Conservation (phyloP, 1,284 basidiomycete genomes). For the Phellopilus nigrolimitatus region DNA sequence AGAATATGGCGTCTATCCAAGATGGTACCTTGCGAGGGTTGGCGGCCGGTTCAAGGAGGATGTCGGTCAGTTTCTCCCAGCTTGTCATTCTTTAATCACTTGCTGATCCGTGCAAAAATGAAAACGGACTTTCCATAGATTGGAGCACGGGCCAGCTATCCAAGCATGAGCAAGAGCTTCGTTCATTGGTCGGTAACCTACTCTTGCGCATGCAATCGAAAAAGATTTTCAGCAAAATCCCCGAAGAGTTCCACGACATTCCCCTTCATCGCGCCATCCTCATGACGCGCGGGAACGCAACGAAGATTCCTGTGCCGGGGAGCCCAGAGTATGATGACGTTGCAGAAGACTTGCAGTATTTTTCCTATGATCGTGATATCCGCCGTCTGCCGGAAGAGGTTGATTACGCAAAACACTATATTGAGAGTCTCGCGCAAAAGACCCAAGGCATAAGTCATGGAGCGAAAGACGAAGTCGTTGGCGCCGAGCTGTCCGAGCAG, state of each 20-base stretch:
- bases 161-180: conserved; percentile 64
- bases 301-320: neutral
- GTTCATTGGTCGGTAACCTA: conserved; percentile 78
- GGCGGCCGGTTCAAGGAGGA: conserved; percentile 79
- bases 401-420: conserved; percentile 16
- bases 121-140: conserved; percentile 40
- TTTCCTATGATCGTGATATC: conserved; percentile 2
- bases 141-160: conserved; percentile 68
- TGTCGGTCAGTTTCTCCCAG: conserved; percentile 48
- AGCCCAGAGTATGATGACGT: conserved; percentile 8
- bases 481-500: neutral
- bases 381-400: conserved; percentile 6
- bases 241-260: conserved; percentile 7
- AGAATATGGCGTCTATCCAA: conserved; percentile 67
- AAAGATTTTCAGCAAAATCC: conserved; percentile 18
- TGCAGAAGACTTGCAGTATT: conserved; percentile 1
- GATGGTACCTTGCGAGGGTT: conserved; percentile 80
- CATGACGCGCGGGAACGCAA: conserved; percentile 10
- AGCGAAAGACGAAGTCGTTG: neutral
- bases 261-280: conserved; percentile 17
- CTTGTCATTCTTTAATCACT: conserved; percentile 9
- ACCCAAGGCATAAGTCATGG: neutral
- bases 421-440: neutral
- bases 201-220: conserved; percentile 60
- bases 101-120: neutral